Base-by-base conservation (phyloP, 2,329 filamentous ascomycete genomes). In the Boeremia exigua region DNA sequence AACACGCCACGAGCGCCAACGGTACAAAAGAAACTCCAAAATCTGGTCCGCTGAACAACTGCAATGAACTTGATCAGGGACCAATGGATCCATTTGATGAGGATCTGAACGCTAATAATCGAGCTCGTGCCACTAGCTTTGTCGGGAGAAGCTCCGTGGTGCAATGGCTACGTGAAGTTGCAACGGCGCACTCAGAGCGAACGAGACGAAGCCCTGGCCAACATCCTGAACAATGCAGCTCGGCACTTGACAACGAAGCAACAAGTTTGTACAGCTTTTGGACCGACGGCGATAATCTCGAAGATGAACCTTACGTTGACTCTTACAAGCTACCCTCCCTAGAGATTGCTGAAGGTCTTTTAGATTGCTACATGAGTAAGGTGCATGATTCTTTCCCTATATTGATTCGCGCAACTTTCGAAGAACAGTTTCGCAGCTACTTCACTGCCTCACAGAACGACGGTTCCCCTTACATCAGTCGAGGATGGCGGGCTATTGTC, bases 331-430 rank as follows among this genome's bases (percentile, higher is more conserved):
- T 78, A 27, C 77, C 76, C 23, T 59, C 60, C 5, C 58, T 65
- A 30, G 65, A 69, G 4, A 61, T 62, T 14, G 75, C 70, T 2
- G 69, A 77, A 30, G 50, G 61, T 4, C 62, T 78, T 29, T 54
- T 78, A 12, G 48, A 63, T n/a, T 66, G 63, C 15, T 79, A 78
- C 56, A 69, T 79, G 58, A 59, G 65, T 27, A 75, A 72, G 15
- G 70, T 78, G 4, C 76, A 79, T 44, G 66, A 71, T 25, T 62
- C 69, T 0, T 76, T 79, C 34, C 77, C 77, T 0, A 73, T 79
- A 2, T 60, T 79, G 40, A 59, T 66, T 0, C 65, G 70, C 23
- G 65, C 54, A 28, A 60, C 62, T 1, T 77, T 79, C 40, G 61
- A 67, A 23, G 56, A 65, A 14, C 70, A 77, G 49, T 76, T 75